Base-by-base conservation (phyloP, 805 yeast species). In the Candida nitratophila region DNA sequence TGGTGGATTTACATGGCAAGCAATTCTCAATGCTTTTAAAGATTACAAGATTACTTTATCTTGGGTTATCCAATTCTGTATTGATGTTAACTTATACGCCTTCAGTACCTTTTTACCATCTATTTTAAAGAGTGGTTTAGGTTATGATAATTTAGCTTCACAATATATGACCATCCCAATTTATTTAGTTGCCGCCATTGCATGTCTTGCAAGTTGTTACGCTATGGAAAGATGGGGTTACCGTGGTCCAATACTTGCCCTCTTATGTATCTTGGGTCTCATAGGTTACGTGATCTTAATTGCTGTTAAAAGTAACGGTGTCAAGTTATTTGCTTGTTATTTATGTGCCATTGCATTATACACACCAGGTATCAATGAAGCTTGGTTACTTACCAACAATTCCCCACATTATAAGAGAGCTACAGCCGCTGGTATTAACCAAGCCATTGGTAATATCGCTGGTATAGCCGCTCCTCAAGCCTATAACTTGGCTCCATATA, bases 361-460 rank as follows among this genome's bases (percentile, higher is more conserved):
- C 27, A 26, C 31, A 20, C 40, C 40, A 26, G 40, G 40, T 37
- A 16, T 37, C 16, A 37, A 37, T 16, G 32, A 26, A 24, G 48
- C 42, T 32, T 49, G 52, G 52, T 37, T 47, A 17, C 34, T 44
- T 11, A 47, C 44, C 21, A 47, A 44, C 20, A 46, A 43, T 36
- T 48, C 45, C 11, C 52, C 52, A 15, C 50, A 48, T 30, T 45
- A 45, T 6, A 46, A 47, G 35, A 46, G 47, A 38, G 50, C 82
- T 39, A 80, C 78, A 51, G 77, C 83, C 7, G 79, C 85, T 1
- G 85, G 85, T 5, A 73, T 78, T 43, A 75, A 73, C 15, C 79
- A 77, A 53, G 76, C 79, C 10, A 58, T 78, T 22, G 78, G 81
- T 9, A 73, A 81, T 51, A 61, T 83, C 46, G 66, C 79, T 40